A percentile compares a stretch with the other conserved stretches of the same genome.
These are phyloP conservation scores for Talaromyces verruculosus DNA, from an alignment of 2,329 filamentous ascomycete genomes.

Conservation along the genomic window DNA sequence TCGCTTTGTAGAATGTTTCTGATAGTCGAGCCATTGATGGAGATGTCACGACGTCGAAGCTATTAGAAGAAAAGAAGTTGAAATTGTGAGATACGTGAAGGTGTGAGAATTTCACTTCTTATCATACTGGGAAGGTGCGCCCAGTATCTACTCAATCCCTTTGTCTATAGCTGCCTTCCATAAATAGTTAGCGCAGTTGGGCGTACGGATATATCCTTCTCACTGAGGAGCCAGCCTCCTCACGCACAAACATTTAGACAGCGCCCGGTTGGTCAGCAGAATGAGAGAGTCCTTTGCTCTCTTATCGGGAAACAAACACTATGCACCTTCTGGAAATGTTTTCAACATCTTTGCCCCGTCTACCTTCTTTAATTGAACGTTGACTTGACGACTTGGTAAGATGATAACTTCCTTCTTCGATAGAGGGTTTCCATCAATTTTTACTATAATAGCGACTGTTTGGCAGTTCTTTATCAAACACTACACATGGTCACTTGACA, in stretches of 20 bases:
- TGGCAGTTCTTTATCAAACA: not conserved
- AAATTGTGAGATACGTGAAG: not conserved
- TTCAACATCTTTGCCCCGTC: not conserved
- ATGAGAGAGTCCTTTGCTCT: not conserved
- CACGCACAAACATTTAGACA: not conserved
- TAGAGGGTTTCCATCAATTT: not conserved
- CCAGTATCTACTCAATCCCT: not conserved
- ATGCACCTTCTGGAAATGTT: not conserved
- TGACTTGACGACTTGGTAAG: not conserved
- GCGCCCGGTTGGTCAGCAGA: not conserved
- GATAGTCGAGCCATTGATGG: not conserved
- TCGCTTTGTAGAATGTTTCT: not conserved
- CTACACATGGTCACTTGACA: not conserved
- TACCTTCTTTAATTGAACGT: not conserved
- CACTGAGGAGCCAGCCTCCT: not conserved
- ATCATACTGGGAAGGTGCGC: not conserved
- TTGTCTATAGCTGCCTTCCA: not conserved
- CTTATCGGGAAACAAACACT: not conserved
- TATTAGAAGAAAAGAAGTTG: not conserved
- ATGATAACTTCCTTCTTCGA: not conserved
- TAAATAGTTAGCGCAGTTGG: not conserved
- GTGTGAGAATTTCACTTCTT: not conserved
- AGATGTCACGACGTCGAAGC: not conserved
- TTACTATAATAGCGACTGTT: not conserved
- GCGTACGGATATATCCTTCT: not conserved